Evolutionary conservation across 2,329 filamentous ascomycete species (phyloP).

Genomic region (Calonectria montana): DNA sequence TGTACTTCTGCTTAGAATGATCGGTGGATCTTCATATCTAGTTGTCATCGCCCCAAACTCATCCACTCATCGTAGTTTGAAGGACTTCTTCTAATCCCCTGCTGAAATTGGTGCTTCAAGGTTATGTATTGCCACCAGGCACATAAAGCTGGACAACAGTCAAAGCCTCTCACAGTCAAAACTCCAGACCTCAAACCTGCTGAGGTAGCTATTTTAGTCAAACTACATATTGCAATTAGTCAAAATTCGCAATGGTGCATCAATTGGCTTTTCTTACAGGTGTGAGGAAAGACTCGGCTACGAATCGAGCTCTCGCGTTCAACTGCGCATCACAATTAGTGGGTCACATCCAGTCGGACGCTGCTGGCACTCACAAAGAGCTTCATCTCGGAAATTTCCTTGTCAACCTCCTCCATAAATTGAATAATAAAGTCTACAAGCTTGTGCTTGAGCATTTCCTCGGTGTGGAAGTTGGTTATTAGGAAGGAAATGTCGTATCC

Average conservation of each 20-base stretch:
- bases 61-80: constrained; percentile 22
- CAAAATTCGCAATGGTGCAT: not conserved
- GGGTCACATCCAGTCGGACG: constrained; percentile 25
- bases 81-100: constrained; percentile 18
- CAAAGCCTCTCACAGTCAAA: constrained; percentile 27
- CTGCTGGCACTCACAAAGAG: constrained; percentile 81
- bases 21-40: constrained; percentile 38
- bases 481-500: constrained; percentile 99
- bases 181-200: constrained; percentile 34
- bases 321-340: constrained; percentile 65
- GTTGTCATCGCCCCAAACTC: constrained; percentile 29
- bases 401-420: constrained; percentile 99
- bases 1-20: constrained; percentile 34
- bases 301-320: constrained; percentile 96
- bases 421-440: constrained; percentile 99
- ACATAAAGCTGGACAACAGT: constrained; percentile 27
- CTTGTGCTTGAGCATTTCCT: constrained; percentile 99
- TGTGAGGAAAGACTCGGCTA: constrained; percentile 97
- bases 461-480: constrained; percentile 98
- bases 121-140: constrained; percentile 24
- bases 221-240: constrained; percentile 43
- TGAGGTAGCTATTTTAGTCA: constrained; percentile 43
- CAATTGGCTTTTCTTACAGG: constrained; percentile 68
- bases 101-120: constrained; percentile 27
- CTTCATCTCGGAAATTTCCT: constrained; percentile 99